Evolutionary conservation across 352 stramenopile genomes (phyloP).

Genomic region (Globisporangium ultimum): DNA sequence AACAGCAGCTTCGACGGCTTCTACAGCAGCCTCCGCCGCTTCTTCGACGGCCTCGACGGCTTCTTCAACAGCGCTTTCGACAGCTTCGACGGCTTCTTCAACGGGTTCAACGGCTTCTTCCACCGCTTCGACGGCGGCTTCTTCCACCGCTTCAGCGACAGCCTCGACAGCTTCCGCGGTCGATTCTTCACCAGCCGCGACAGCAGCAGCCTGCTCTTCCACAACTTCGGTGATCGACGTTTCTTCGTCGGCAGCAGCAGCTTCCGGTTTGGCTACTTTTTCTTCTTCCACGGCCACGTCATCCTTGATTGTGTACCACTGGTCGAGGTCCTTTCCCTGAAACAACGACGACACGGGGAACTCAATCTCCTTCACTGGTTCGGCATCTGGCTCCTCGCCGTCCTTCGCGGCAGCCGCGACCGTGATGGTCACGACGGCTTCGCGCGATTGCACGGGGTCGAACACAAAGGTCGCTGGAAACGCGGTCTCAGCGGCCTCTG

Average conservation of each 20-base stretch:
- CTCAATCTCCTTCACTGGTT: conserved; percentile 77
- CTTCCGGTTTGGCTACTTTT: conserved; percentile 2
- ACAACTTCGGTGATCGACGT: conserved; percentile 13
- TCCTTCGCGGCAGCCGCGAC: conserved; percentile 25
- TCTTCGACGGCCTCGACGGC: conserved; percentile 9
- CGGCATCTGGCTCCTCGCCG: conserved; percentile 42
- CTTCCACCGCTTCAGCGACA: background rate
- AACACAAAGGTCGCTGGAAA: conserved; percentile 79
- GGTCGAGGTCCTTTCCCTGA: conserved; percentile 51
- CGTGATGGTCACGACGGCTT: conserved; percentile 72
- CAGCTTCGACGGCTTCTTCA: conserved; percentile 16
- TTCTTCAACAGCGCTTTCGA: conserved; percentile 6
- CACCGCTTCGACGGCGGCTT: conserved; percentile 3
- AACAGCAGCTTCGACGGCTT: conserved; percentile 7
- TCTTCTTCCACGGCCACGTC: conserved; percentile 20
- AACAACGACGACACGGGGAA: conserved; percentile 75
- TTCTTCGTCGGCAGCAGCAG: conserved; percentile 13
- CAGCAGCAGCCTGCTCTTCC: conserved; percentile 11
- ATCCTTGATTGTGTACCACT: conserved; percentile 67
- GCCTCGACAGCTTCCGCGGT: conserved; percentile 11
- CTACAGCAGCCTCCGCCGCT: conserved; percentile 15
- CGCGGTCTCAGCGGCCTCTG: conserved; percentile 14
- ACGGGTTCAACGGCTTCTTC: conserved; percentile 5
- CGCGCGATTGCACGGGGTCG: conserved; percentile 77
- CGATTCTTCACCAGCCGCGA: conserved; percentile 8